These are phyloP conservation scores for Canariomyces notabilis DNA, from an alignment of 2,329 filamentous ascomycete genomes.

Conservation along the genomic window DNA sequence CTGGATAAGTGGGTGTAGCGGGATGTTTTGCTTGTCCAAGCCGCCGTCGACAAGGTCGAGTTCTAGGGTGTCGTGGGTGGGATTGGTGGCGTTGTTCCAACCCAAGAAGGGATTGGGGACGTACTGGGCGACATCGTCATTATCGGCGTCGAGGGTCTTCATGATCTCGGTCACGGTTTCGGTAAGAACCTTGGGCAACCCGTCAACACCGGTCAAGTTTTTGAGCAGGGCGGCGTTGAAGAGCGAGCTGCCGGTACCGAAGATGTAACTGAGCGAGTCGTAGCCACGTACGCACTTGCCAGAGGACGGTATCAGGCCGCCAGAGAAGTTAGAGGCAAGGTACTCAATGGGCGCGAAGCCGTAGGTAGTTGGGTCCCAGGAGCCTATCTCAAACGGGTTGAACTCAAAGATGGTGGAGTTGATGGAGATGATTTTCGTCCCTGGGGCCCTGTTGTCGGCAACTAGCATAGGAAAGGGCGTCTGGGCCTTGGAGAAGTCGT, in stretches of 20 bases:
- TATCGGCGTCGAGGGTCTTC: slow-evolving; percentile 41
- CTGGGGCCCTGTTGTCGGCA: slow-evolving; percentile 43
- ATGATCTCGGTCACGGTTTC: slow-evolving; percentile 44
- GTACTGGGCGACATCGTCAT: slow-evolving; percentile 47
- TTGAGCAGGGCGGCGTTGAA: slow-evolving; percentile 74
- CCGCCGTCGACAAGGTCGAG: slow-evolving; percentile 47
- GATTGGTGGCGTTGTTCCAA: slow-evolving; percentile 40
- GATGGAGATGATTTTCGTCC: slow-evolving; percentile 37
- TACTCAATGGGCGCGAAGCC: slow-evolving; percentile 57
- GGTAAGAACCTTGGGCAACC: slow-evolving; percentile 45
- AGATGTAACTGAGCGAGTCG: slow-evolving; percentile 78
- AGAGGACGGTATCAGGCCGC: slow-evolving; percentile 48
- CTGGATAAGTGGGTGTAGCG: slow-evolving; percentile 46
- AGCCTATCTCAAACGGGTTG: slow-evolving; percentile 59
- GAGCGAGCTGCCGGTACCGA: slow-evolving; percentile 78
- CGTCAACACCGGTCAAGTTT: too few relatives aligned
- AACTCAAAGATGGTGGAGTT: slow-evolving; percentile 62
- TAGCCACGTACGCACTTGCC: slow-evolving; percentile 68
- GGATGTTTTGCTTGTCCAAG: slow-evolving; percentile 44
- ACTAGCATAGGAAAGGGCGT: slow-evolving; percentile 47
- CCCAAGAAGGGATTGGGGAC: slow-evolving; percentile 58
- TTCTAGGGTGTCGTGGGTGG: slow-evolving; percentile 31
- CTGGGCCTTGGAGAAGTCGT: slow-evolving; percentile 37
- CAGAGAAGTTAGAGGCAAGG: slow-evolving; percentile 52
- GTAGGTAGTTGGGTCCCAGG: too few relatives aligned